A percentile compares a stretch with the other conserved stretches of the same genome.
phyloP scores from a whole-genome alignment of 2,329 filamentous ascomycete genomes.

The Fusarium heterosporum region DNA sequence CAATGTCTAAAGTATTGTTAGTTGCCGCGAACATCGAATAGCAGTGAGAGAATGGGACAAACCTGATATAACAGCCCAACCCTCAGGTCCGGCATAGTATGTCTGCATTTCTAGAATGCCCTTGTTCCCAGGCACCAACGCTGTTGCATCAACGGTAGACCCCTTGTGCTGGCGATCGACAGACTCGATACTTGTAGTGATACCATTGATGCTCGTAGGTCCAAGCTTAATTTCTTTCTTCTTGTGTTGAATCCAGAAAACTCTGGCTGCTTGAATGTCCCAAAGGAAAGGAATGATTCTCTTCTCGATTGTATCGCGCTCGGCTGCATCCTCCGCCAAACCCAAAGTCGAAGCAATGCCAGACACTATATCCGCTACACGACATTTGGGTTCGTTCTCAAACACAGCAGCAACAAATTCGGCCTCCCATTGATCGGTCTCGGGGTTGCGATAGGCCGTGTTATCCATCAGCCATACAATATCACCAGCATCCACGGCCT shows the following conservation, averaged over 20 bases:
- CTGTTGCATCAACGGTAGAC: slow-evolving; percentile 58
- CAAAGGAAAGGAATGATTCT: slow-evolving; percentile 83
- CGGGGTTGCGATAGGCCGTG: slow-evolving; percentile 74
- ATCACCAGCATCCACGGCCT: slow-evolving; percentile 72
- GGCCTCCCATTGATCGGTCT: slow-evolving; percentile 73
- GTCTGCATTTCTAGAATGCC: slow-evolving; percentile 75
- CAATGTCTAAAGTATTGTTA: slow-evolving; percentile 72
- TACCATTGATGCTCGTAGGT: slow-evolving; percentile 77
- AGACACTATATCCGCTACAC: slow-evolving; percentile 76
- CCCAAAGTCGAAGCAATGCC: slow-evolving; percentile 77
- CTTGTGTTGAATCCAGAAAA: slow-evolving; percentile 72
- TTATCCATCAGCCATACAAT: slow-evolving; percentile 92
- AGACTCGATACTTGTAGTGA: slow-evolving; percentile 72
- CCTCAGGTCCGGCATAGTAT: slow-evolving; percentile 78
- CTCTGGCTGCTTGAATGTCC: slow-evolving; percentile 76
- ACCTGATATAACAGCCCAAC: slow-evolving; percentile 87
- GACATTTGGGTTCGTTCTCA: slow-evolving; percentile 74
- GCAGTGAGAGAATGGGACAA: slow-evolving; percentile 25
- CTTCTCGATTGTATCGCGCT: slow-evolving; percentile 70
- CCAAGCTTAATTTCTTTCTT: slow-evolving; percentile 67
- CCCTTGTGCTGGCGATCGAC: slow-evolving; percentile 63
- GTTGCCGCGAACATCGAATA: not conserved
- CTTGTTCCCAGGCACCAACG: slow-evolving; percentile 64
- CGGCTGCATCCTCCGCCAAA: slow-evolving; percentile 69
- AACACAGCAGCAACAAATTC: slow-evolving; percentile 89